Evolutionary conservation across 2,329 filamentous ascomycete genomes (phyloP).

Genomic region (Hypomyces perniciosus): DNA sequence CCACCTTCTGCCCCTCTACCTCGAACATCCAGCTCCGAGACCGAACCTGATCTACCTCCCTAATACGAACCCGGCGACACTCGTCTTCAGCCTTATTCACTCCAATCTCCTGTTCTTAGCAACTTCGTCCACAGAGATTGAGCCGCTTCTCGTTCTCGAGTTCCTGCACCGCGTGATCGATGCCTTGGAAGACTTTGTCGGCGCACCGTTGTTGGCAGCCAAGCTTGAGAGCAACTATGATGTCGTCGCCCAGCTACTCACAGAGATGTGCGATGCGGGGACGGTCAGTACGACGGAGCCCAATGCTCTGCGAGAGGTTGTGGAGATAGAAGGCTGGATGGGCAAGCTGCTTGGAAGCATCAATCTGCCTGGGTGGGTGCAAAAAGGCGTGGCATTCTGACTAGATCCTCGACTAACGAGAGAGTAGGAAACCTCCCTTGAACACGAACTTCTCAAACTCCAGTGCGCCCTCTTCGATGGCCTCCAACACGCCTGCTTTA

Average conservation of each 20-base stretch:
- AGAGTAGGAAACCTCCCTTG: constrained; percentile 37
- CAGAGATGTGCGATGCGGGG: constrained; percentile 94
- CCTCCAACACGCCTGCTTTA: constrained; percentile 50
- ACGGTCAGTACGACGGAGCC: constrained; percentile 85
- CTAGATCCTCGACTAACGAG: not conserved
- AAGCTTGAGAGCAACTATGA: constrained; percentile 91
- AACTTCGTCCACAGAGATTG: constrained; percentile 77
- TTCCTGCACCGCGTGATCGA: constrained; percentile 92
- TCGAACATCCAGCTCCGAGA: constrained; percentile 71
- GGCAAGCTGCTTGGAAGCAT: constrained; percentile 85
- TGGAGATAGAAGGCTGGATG: constrained; percentile 86
- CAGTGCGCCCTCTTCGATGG: constrained; percentile 33
- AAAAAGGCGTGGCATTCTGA: not conserved
- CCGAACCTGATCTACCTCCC: constrained; percentile 83
- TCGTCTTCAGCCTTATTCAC: constrained; percentile 83
- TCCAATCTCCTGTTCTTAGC: constrained; percentile 81
- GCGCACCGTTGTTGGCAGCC: constrained; percentile 73
- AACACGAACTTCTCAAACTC: constrained; percentile 31
- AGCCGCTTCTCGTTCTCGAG: constrained; percentile 84
- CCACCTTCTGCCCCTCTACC: constrained; percentile 78
- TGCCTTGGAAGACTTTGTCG: constrained; percentile 88
- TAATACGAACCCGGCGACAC: constrained; percentile 74
- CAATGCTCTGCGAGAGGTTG: constrained; percentile 83
- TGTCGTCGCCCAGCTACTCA: constrained; percentile 85
- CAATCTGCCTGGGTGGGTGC: constrained; percentile 63